A percentile compares a stretch with the other conserved stretches of the same genome.
Evolutionary conservation across 352 stramenopile species (phyloP).

Genomic region (Bremia lactucae): DNA sequence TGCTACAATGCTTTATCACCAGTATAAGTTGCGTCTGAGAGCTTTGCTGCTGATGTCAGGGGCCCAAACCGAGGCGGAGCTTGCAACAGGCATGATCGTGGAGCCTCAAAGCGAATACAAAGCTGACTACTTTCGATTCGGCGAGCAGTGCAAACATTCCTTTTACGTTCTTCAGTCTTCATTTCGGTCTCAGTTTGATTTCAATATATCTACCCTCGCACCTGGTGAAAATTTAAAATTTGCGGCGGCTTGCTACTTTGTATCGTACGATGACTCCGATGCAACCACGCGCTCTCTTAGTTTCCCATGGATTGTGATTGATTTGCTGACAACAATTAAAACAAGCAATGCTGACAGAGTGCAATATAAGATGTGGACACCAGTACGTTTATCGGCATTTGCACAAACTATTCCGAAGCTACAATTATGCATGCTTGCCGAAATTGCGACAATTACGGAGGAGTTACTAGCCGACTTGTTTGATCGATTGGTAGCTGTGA

Average conservation of each 20-base stretch:
- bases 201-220: constrained; percentile 9
- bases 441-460: constrained; percentile 38
- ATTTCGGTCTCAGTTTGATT: constrained; percentile 42
- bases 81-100: constrained; percentile 67
- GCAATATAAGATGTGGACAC: constrained; percentile 17
- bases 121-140: constrained; percentile 70
- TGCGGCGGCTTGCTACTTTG: constrained; percentile 64
- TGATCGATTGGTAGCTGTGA: constrained; percentile 51
- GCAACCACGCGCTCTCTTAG: constrained; percentile 30
- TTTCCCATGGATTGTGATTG: constrained; percentile 66
- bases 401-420: constrained; percentile 37
- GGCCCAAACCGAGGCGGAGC: constrained; percentile 46
- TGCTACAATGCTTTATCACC: constrained; percentile 38
- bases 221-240: constrained; percentile 23
- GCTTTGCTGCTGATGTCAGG: constrained; percentile 55
- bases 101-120: constrained; percentile 45
- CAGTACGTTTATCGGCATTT: constrained; percentile 15
- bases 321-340: constrained; percentile 41
- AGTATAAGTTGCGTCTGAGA: constrained; percentile 50
- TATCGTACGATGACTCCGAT: constrained; percentile 38
- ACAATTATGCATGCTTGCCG: constrained; percentile 45
- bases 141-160: constrained; percentile 55
- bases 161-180: constrained; percentile 38
- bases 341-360: constrained; percentile 2
- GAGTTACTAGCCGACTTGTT: constrained; percentile 48